Conservation (phyloP, 2,329 filamentous ascomycete genomes). For the Colletotrichum sp. region DNA sequence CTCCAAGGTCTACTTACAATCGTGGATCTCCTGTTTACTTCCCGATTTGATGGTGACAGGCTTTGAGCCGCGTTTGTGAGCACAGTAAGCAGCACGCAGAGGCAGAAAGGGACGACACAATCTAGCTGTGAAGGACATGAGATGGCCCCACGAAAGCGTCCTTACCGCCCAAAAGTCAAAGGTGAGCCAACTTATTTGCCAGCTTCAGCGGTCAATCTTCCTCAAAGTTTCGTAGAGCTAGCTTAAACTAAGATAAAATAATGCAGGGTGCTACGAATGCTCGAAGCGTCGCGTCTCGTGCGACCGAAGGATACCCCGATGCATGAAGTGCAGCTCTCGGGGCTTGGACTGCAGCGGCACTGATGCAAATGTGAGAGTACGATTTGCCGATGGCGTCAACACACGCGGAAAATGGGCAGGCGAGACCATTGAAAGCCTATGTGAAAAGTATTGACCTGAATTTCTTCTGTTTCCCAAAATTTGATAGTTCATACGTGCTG, state of each 20-base stretch:
- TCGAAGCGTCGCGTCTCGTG: background rate
- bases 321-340: background rate
- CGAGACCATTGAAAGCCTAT: background rate
- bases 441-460: background rate
- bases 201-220: background rate
- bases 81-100: background rate
- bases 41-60: background rate
- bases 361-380: background rate
- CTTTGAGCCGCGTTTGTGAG: background rate
- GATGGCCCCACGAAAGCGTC: background rate
- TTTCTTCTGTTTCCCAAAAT: background rate
- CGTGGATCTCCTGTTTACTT: background rate
- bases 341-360: background rate
- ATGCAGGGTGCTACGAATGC: background rate
- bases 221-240: no score
- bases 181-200: background rate
- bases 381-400: background rate
- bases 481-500: background rate
- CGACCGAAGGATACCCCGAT: background rate
- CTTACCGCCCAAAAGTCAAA: background rate
- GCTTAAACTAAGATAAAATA: background rate
- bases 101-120: background rate
- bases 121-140: background rate
- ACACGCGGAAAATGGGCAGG: background rate
- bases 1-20: background rate